Evolutionary conservation across 257 asterid species (phyloP), one percentile per base, ranked within the genome.

Genomic region (Ajuga chamaepitys): DNA sequence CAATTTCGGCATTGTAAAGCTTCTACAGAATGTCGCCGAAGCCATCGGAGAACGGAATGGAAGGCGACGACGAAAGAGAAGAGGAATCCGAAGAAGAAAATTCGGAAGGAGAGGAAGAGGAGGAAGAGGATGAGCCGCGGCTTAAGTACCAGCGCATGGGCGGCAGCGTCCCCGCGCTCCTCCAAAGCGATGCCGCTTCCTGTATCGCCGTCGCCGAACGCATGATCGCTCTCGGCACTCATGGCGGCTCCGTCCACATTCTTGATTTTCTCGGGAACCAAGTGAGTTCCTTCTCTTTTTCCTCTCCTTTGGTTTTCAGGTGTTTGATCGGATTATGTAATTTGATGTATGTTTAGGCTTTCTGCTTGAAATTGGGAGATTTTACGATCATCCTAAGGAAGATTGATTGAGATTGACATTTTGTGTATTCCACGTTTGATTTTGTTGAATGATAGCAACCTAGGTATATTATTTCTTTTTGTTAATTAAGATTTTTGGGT

Each of bases 61-160:
- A 94, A 65, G 96, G 97, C 54, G 97, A 88, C 78, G 97, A 94
- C 62, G 97, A 94, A 70, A 80, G 95, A 48, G 96, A 87, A 24
- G 95, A 86, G 60, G 91, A 84, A 22, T 85, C 86, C 35, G 95
- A 83, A 12, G 83, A 80, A 32, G 87, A 80, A 17, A 82, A 82
- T 21, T 86, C 86, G 13, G 91, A 81, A 7, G 86, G 78, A 5
- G 84, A 79, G 21, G 88, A 55, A 1, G 86, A 68, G 22, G 95
- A 80, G 59, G 97, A 81, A 8, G 88, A 78, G 51, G 96, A 93
- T 26, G 99, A 94, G 77, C 99, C 97, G 24, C 73, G 97, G 41
- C 88, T 94, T 18, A 94, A 94, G 89, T 94, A 94, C 79, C 99
- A 94, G 81, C 77, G 99, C 24, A 94, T 94, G 96, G 97, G 97